phyloP scores from a whole-genome alignment of 148 eudicot genomes.

The Simmondsia chinensis region DNA sequence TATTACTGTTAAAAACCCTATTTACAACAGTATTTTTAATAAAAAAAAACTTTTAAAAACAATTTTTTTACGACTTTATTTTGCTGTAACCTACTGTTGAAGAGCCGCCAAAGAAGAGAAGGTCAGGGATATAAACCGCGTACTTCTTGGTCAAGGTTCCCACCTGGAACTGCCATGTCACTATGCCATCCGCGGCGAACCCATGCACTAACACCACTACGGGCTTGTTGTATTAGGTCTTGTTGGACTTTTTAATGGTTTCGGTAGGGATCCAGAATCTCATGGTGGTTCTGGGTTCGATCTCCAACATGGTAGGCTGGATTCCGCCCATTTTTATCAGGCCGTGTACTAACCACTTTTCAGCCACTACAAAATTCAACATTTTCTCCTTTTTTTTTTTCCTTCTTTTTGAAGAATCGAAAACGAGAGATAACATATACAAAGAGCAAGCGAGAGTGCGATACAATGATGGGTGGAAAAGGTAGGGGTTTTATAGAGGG shows the following conservation, averaged over 20 bases:
- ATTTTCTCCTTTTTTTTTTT: slow-evolving; percentile 25
- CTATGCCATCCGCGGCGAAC: slow-evolving; percentile 81
- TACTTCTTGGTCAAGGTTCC: slow-evolving; percentile 63
- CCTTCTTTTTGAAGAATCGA: not conserved
- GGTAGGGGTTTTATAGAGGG: not conserved
- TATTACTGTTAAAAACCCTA: no score
- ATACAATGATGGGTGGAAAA: not conserved
- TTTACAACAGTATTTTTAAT: no score
- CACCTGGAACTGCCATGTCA: slow-evolving; percentile 90
- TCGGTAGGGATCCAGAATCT: slow-evolving; percentile 70
- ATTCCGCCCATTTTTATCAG: slow-evolving; percentile 84
- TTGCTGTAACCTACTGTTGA: slow-evolving; percentile 32
- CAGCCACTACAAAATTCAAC: slow-evolving; percentile 84
- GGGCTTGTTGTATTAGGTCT: slow-evolving; percentile 20
- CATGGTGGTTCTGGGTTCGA: slow-evolving; percentile 69
- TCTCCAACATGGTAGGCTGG: slow-evolving; percentile 41
- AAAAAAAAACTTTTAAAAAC: no score
- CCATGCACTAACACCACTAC: slow-evolving; percentile 78
- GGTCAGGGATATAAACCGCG: slow-evolving; percentile 75
- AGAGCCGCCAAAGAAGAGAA: slow-evolving; percentile 81
- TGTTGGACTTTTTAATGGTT: slow-evolving; percentile 27
- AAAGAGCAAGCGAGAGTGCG: no score
- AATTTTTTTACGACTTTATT: no score
- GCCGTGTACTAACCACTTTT: slow-evolving; percentile 48
- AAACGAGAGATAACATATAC: not conserved